Evolutionary conservation across 306 rosid species (phyloP), one percentile per base, ranked within the genome.

Genomic region (Oemleria cerasiformis): DNA sequence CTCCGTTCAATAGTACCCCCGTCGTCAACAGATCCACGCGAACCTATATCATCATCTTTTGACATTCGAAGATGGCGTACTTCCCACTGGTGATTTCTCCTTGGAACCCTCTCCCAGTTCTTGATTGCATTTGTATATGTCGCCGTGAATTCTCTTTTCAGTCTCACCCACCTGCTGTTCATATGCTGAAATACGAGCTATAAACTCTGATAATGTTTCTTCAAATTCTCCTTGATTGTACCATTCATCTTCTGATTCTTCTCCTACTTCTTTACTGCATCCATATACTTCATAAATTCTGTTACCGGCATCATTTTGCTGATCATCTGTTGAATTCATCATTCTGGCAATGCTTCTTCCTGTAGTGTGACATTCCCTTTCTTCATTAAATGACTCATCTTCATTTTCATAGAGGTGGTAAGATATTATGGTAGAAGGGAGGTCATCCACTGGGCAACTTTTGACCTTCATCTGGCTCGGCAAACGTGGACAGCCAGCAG

Each of bases 401-500:
- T 91, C 92, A 15, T 83, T 84, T 72, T 81, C 92, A 36, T 63
- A 67, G 36, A 77, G 73, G 66, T 78, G 70, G 39, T 73, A 83
- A 15, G 75, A 44, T 43, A 80, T 69, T 79, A 81, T 85, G 41
- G 80, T 57, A 60, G 97, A 88, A 2, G 96, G 97, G 76, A 91
- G 96, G 65, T 91, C 97, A 43, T 86, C 87, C 88, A 91, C 78
- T 63, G 87, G 74, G 71, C 86, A 75, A 48, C 84, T 75, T 72
- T 84, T 81, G 67, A 85, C 83, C 74, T 74, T 91, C 97, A 87
- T 86, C 70, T 88, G 90, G 66, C 55, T 74, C 0, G 97, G 99
- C 79, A 95, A 82, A 77, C 82, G 73, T 0, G 92, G 96, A 74
- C 96, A 89, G 76, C 92, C 89, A 17, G 91, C 90, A n/a, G 86